phyloP scores from a whole-genome alignment of 2,329 filamentous ascomycete species.

The Monilinia vaccinii-corymbosi region DNA sequence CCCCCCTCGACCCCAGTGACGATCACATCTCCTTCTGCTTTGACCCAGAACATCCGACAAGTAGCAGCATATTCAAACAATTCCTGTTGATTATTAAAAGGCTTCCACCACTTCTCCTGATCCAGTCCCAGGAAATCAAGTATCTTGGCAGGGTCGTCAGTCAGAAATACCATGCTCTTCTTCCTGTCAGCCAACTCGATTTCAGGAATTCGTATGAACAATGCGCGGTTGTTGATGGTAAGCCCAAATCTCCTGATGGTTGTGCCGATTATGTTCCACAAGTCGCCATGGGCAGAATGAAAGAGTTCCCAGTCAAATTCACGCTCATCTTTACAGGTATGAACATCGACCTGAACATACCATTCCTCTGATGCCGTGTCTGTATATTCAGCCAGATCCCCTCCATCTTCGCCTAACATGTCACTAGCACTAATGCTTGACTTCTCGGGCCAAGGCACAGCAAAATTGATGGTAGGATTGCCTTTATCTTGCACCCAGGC shows the following conservation, averaged over 20 bases:
- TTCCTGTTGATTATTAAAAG: constrained; percentile 45
- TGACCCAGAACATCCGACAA: constrained; percentile 49
- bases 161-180: constrained; percentile 48
- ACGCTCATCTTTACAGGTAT: constrained; percentile 37
- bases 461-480: constrained; percentile 37
- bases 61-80: constrained; percentile 53
- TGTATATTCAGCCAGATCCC: neutral
- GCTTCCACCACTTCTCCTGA: constrained; percentile 38
- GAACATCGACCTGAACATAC: constrained; percentile 62
- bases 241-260: constrained; percentile 57
- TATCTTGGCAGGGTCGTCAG: constrained; percentile 43
- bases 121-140: constrained; percentile 57
- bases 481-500: constrained; percentile 28
- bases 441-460: constrained; percentile 44
- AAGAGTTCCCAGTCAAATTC: constrained; percentile 56
- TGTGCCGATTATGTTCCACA: constrained; percentile 56
- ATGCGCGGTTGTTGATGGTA: constrained; percentile 51
- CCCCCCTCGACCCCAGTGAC: constrained; percentile 18
- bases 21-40: constrained; percentile 10
- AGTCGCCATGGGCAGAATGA: constrained; percentile 62
- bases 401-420: neutral
- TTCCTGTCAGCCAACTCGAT: constrained; percentile 52
- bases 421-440: neutral
- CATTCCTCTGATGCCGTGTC: constrained; percentile 10
- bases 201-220: constrained; percentile 59